Conservation (phyloP, 345 rosid genomes). For the Draba incana region DNA sequence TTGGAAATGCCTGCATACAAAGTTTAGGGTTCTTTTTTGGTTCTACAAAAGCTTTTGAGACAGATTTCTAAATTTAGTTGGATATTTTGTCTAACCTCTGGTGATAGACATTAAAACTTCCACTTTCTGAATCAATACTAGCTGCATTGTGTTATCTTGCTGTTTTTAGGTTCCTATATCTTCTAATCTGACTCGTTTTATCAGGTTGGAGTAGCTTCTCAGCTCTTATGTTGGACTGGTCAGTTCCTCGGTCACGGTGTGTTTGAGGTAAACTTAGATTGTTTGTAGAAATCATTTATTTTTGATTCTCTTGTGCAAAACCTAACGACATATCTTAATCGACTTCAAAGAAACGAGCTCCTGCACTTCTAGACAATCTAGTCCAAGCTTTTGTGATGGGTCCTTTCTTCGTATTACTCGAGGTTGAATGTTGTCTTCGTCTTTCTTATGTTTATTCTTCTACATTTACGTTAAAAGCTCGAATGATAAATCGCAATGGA, state of each 20-base stretch:
- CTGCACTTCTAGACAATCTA: slow-evolving; percentile 74
- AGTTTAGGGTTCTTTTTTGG: not conserved
- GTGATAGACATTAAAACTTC: not conserved
- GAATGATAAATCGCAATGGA: not conserved
- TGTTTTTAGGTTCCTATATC: not conserved
- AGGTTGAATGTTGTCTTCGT: slow-evolving; percentile 48
- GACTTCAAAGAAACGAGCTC: slow-evolving; percentile 67
- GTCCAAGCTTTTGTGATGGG: slow-evolving; percentile 75
- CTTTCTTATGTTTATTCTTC: not conserved
- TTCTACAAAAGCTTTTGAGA: no score
- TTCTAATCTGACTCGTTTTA: not conserved
- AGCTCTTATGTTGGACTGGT: slow-evolving; percentile 70
- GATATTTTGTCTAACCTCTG: no score
- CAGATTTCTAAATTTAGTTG: no score
- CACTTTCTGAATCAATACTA: not conserved
- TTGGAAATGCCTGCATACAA: not conserved
- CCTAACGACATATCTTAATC: not conserved
- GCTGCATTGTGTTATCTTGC: not conserved
- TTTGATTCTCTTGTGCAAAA: not conserved
- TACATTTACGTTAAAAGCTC: not conserved
- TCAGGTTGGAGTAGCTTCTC: slow-evolving; percentile 73
- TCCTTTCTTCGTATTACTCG: slow-evolving; percentile 79
- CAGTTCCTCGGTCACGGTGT: slow-evolving; percentile 81
- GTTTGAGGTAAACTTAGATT: slow-evolving; percentile 60
- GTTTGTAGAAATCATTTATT: not conserved